Evolutionary conservation across 1,284 basidiomycete genomes (phyloP).

Genomic region (Leccinum subfulvum): DNA sequence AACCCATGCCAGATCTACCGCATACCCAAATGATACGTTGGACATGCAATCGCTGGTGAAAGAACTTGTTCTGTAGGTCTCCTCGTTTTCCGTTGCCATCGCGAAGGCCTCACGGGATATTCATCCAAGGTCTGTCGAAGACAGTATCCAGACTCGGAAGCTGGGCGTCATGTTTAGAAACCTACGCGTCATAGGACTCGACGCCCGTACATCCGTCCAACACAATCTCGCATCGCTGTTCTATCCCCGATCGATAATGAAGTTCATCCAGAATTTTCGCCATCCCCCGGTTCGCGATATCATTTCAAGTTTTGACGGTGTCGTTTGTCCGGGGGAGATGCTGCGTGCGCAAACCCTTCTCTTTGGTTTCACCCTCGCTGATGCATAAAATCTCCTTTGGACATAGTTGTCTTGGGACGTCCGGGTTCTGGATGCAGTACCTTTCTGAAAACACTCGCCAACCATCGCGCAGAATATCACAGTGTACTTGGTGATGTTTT

Average conservation of each 20-base stretch:
- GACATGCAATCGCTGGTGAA: slow-evolving; percentile 11
- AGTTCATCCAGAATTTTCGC: slow-evolving; percentile 29
- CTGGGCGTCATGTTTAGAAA: slow-evolving; percentile 25
- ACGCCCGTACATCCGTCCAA: slow-evolving; percentile 37
- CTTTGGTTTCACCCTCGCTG: too few species aligned
- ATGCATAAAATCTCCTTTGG: too few species aligned
- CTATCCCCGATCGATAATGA: slow-evolving; percentile 36
- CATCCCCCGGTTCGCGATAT: slow-evolving; percentile 50
- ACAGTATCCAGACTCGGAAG: too few species aligned
- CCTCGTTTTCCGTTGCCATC: not conserved
- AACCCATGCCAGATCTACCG: not conserved
- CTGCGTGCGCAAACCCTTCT: too few species aligned
- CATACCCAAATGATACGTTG: not conserved
- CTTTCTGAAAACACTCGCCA: too few species aligned
- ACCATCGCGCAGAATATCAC: too few species aligned
- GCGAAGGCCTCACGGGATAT: slow-evolving; percentile 13
- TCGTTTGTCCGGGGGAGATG: too few species aligned
- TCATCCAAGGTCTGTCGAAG: slow-evolving; percentile 33
- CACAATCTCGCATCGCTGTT: slow-evolving; percentile 43
- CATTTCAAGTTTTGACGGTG: slow-evolving; percentile 45
- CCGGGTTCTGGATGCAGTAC: too few species aligned
- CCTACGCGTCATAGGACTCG: slow-evolving; percentile 35
- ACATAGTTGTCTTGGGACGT: too few species aligned
- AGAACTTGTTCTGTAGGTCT: slow-evolving; percentile 15
- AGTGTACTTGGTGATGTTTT: too few species aligned